Evolutionary conservation across 2,329 filamentous ascomycete genomes (phyloP).

Genomic region (Colletotrichum sp.): DNA sequence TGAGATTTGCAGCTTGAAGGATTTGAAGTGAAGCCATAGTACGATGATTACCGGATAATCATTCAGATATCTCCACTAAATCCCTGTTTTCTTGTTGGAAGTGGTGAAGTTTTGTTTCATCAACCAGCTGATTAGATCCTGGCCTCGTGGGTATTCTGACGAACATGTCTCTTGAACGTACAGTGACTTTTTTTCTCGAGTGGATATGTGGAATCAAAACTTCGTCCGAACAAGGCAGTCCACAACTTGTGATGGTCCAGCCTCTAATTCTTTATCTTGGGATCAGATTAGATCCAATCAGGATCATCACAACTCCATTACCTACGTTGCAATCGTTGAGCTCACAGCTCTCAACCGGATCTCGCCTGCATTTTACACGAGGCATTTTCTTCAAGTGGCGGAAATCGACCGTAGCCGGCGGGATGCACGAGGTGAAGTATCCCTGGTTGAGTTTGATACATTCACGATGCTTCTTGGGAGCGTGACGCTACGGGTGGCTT

Average conservation of each 20-base stretch:
- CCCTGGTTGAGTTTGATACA: background rate
- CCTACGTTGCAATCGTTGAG: background rate
- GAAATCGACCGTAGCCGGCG: background rate
- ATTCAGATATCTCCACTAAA: background rate
- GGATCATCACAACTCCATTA: background rate
- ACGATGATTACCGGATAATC: background rate
- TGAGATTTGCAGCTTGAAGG: background rate
- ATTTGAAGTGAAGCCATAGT: background rate
- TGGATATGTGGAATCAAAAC: background rate
- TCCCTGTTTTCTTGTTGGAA: background rate
- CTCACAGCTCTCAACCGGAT: background rate
- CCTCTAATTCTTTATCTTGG: background rate
- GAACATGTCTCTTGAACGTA: background rate
- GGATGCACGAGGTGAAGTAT: background rate
- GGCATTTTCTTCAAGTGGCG: background rate
- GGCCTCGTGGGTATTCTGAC: background rate
- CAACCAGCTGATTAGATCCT: background rate
- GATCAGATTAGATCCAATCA: conserved; percentile 9
- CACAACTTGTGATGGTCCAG: background rate
- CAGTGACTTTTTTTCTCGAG: background rate
- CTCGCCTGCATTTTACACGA: background rate
- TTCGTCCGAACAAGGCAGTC: background rate
- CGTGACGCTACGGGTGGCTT: background rate
- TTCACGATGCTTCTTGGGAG: background rate
- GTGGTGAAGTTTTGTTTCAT: background rate